Evolutionary conservation across 148 eudicot species (phyloP).

Genomic region (Simmondsia chinensis): DNA sequence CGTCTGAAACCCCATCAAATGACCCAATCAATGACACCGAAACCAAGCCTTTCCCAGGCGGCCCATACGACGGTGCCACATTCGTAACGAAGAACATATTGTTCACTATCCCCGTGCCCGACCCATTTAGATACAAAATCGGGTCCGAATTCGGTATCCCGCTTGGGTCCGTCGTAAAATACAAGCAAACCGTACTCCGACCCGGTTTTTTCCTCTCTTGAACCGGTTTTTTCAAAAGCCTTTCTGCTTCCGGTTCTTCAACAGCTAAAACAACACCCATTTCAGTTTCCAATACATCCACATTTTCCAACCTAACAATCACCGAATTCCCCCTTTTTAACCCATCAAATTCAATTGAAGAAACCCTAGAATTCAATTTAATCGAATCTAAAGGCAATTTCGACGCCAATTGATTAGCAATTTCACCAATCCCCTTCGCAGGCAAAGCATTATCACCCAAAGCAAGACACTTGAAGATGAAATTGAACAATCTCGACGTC

Average conservation of each 20-base stretch:
- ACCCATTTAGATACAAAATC: constrained; percentile 67
- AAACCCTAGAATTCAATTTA: constrained; percentile 44
- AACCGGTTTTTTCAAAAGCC: constrained; percentile 29
- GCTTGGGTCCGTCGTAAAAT: constrained; percentile 37
- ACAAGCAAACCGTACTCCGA: constrained; percentile 78
- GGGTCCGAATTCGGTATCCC: constrained; percentile 57
- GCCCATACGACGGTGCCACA: constrained; percentile 75
- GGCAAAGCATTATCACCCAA: constrained; percentile 79
- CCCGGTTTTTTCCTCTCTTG: constrained; percentile 24
- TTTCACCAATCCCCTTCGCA: constrained; percentile 68
- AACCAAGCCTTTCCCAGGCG: constrained; percentile 58
- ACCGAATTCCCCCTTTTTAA: constrained; percentile 6
- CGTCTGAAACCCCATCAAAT: constrained; percentile 41
- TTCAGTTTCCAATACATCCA: constrained; percentile 47
- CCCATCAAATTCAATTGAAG: constrained; percentile 22
- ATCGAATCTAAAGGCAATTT: constrained; percentile 53
- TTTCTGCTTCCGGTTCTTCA: constrained; percentile 62
- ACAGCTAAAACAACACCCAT: constrained; percentile 77
- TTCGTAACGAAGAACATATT: constrained; percentile 92
- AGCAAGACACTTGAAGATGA: constrained; percentile 81
- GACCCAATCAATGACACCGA: constrained; percentile 82
- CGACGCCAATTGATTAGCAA: constrained; percentile 71
- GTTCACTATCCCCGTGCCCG: constrained; percentile 82
- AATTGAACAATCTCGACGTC: constrained; percentile 74
- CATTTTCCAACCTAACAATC: constrained; percentile 33